Evolutionary conservation across 2,329 filamentous ascomycete genomes (phyloP), one percentile per base, ranked within the genome.

Genomic region (Ceratocystis destructans): DNA sequence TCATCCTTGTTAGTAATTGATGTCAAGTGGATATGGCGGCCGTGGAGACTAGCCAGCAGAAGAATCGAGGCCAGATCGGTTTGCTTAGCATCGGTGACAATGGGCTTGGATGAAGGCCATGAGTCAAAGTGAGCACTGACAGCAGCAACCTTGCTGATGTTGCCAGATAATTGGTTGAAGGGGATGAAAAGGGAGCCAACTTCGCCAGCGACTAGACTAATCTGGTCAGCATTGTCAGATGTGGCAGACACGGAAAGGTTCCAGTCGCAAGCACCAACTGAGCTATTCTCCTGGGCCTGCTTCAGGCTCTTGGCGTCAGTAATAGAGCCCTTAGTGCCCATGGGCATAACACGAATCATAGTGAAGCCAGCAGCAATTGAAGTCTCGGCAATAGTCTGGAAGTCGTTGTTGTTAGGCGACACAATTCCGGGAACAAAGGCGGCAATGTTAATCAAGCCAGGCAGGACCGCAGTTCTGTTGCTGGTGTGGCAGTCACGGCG

Each of bases 401-500:
- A 83, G 72, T 91, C 88, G 31, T 80, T 77, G 73, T 84, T 89
- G 48, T 82, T 82, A 25, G 80, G 75, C 12, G 82, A 82, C 20
- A 85, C 84, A 68, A 92, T 81, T 12, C 86, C 87, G 17, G 88
- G 88, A 63, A 92, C 87, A 71, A 92, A 92, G 15, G 88, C 85
- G n/a, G 87, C 86, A 69, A 91, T 80, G 73, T 91, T 92, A 76
- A 92, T 83, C 67, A 92, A 77, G 1, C 88, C 88, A 44, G 89
- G 88, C 46, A 92, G 81, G 55, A 86, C 80, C 59, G 90, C 78
- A 2, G 87, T 89, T 70, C 85, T 83, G 75, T 92, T 88, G 77
- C 94, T 96, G 61, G 90, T 93, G 79, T 96, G 91, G 77, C 87
- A 96, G 77, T 99, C 94, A 66, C 92, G 85, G 70, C 86, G 87